Percentiles rank a stretch among this genome's conserved stretches.
Evolutionary conservation across 106 monocot species (phyloP).

Genomic region (Gastrodia elata): DNA sequence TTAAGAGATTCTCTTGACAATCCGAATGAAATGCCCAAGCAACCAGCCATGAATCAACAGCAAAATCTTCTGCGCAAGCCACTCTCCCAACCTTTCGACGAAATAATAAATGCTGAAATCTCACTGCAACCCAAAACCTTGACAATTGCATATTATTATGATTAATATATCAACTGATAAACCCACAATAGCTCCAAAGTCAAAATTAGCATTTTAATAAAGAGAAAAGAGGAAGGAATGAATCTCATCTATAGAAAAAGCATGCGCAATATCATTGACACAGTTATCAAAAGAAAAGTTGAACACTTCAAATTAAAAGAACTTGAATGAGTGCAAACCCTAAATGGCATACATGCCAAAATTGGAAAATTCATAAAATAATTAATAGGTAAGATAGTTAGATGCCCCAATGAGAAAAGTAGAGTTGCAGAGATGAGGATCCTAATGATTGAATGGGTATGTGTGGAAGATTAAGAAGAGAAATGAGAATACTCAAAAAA

Average conservation of each 20-base stretch:
- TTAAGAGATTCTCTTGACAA: conserved; percentile 79
- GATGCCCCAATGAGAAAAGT: too few relatives aligned
- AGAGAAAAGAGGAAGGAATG: conserved; percentile 10
- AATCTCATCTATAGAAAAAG: conserved; percentile 14
- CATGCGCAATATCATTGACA: conserved; percentile 15
- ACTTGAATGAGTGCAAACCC: not conserved
- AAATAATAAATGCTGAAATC: conserved; percentile 49
- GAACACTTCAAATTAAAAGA: not conserved
- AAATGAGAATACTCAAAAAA: too few relatives aligned
- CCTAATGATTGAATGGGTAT: too few relatives aligned
- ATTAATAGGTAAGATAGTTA: too few relatives aligned
- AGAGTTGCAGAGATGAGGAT: too few relatives aligned
- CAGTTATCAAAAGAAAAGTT: not conserved
- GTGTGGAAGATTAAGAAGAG: too few relatives aligned
- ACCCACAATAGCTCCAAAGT: conserved; percentile 7
- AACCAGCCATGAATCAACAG: conserved; percentile 39
- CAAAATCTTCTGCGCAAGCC: conserved; percentile 28
- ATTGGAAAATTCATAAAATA: too few relatives aligned
- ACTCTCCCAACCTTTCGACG: conserved; percentile 34
- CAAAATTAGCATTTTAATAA: conserved; percentile 8
- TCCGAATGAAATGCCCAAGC: conserved; percentile 95
- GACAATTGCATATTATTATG: conserved; percentile 28
- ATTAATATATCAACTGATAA: conserved; percentile 15
- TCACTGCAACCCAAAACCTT: conserved; percentile 93
- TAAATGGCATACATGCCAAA: conserved; percentile 6